Evolutionary conservation across 129 eudicot species (phyloP).

Genomic region (Logfia minima): DNA sequence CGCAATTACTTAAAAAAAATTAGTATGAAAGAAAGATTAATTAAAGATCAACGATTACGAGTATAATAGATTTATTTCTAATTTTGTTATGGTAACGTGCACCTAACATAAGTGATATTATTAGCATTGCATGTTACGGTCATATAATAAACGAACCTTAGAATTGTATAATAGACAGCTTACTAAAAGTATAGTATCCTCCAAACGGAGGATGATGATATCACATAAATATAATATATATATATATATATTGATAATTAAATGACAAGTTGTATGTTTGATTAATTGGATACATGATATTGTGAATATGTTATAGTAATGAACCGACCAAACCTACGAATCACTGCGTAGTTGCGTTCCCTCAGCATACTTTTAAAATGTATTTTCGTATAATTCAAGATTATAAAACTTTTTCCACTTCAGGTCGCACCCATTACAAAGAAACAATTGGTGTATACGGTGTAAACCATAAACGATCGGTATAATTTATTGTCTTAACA

Average conservation of each 20-base stretch:
- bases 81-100: neutral
- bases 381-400: no score
- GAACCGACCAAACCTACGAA: conserved; percentile 33
- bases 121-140: neutral
- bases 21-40: neutral
- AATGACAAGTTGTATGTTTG: conserved; percentile 24
- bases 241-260: no score
- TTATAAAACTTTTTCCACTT: no score
- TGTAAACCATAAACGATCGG: no score
- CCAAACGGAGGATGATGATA: conserved; percentile 25
- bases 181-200: conserved; percentile 16
- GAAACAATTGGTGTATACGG: no score
- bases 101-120: neutral
- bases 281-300: conserved; percentile 22
- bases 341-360: conserved; percentile 18
- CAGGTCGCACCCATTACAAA: no score
- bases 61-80: neutral
- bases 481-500: no score
- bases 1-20: no score
- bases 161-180: conserved; percentile 26
- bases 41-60: neutral
- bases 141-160: neutral
- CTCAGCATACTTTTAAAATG: neutral
- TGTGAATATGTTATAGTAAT: conserved; percentile 8
- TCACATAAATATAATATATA: no score